Evolutionary conservation across 345 rosid species (phyloP).

Genomic region (Noccaea caerulescens): DNA sequence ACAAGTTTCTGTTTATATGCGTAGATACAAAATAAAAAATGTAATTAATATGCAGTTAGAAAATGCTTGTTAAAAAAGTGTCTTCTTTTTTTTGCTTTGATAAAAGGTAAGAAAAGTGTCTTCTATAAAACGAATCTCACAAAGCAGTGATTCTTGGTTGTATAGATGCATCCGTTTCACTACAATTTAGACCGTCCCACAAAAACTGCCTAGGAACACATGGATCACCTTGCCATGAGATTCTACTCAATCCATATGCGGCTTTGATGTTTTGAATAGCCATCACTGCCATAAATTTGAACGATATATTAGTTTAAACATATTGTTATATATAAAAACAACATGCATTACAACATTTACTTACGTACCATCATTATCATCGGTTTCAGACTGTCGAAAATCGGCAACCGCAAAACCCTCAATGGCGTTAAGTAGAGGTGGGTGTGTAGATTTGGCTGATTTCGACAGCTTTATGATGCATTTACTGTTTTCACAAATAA

Average conservation of each 20-base stretch:
- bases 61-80: background rate
- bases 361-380: slow-evolving; percentile 32
- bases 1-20: slow-evolving; percentile 38
- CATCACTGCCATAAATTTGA: slow-evolving; percentile 41
- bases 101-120: background rate
- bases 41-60: background rate
- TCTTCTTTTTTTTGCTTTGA: too few species aligned
- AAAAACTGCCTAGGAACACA: slow-evolving; percentile 44
- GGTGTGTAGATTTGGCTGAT: slow-evolving; percentile 31
- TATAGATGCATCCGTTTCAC: slow-evolving; percentile 1
- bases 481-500: background rate
- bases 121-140: slow-evolving; percentile 9
- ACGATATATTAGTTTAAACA: background rate
- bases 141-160: slow-evolving; percentile 42
- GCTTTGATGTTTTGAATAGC: slow-evolving; percentile 46
- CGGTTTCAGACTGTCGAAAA: slow-evolving; percentile 25
- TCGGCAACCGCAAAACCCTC: slow-evolving; percentile 27
- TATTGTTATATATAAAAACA: background rate
- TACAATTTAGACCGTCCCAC: slow-evolving; percentile 57
- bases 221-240: slow-evolving; percentile 72
- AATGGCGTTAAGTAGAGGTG: slow-evolving; percentile 43
- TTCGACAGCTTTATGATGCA: slow-evolving; percentile 11
- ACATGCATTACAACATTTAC: background rate
- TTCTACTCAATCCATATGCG: slow-evolving; percentile 38
- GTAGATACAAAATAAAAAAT: background rate